Base-by-base conservation (phyloP, 441 rosid genomes). In the Corymbia citriodora region DNA sequence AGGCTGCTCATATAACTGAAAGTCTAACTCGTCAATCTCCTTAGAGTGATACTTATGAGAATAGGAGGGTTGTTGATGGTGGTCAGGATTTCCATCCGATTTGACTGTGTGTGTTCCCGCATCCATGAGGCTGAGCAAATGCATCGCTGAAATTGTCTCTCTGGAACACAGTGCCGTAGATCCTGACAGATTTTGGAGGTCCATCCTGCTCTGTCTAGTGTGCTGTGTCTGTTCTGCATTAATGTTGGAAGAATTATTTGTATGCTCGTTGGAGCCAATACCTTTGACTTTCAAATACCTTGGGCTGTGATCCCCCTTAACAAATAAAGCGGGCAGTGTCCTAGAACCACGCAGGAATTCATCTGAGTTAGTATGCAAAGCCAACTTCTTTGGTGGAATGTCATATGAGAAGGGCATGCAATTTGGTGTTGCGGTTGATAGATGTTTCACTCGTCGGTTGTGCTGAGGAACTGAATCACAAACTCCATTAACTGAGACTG, bases 91-190 rank as follows among this genome's bases (percentile, higher is more conserved):
- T 87, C 88, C 94, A 59, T 94, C 95, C 90, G 92, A 92, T 91
- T 93, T 93, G 88, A 90, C 94, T 92, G 96, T 93, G 29, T 88
- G 92, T 31, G 93, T 52, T 90, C 96, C 94, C 74, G 97, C 97
- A 96, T 97, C 97, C 99, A 97, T 96, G 83, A 96, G 99, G 93
- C 98, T 97, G 82, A 97, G 97, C 90, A 98, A 95, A 93, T 96
- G 97, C 98, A 98, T 93, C 11, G 99, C 99, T 12, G 99, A 95
- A 89, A 97, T 96, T 81, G 96, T 95, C 65, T 98, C 99, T 86
- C 93, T 97, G 70, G 97, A 91, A 91, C 91, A 95, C n/a, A 93
- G 90, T 83, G 95, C 98, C 48, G 91, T 52, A 19, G 98, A 89
- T 36, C 95, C 94, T 82, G 90, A 54, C 25, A 90, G 89, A 90